Evolutionary conservation across 257 asterid genomes (phyloP).

Genomic region (Solanum corneliomulleri): DNA sequence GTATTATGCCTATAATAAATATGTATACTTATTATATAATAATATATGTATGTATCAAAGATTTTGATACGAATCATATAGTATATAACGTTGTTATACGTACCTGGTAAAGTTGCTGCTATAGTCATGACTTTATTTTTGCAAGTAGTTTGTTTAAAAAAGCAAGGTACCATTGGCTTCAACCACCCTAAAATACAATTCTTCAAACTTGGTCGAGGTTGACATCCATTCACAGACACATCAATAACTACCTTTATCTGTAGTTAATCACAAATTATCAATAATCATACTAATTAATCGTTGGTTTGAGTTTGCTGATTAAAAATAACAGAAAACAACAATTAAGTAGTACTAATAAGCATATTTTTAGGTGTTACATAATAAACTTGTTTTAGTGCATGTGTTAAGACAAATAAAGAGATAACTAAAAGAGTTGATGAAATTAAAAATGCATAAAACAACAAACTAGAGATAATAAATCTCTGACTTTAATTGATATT

Average conservation of each 20-base stretch:
- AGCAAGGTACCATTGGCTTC: slow-evolving; percentile 5
- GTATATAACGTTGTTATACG: too few relatives aligned
- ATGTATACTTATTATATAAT: too few relatives aligned
- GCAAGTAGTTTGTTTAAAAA: neutral
- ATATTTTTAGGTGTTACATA: too few relatives aligned
- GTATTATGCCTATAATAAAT: too few relatives aligned
- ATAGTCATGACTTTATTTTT: neutral
- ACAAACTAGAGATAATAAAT: neutral
- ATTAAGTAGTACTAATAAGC: too few relatives aligned
- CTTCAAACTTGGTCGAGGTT: slow-evolving; percentile 30
- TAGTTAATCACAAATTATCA: neutral
- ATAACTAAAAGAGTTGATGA: neutral
- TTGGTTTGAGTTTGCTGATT: neutral
- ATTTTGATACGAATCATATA: too few relatives aligned
- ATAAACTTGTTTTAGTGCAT: too few relatives aligned
- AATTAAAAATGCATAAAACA: neutral
- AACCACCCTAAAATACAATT: slow-evolving; percentile 21
- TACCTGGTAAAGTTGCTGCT: neutral
- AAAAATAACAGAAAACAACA: too few relatives aligned
- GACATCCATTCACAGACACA: slow-evolving; percentile 21
- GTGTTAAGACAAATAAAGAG: neutral
- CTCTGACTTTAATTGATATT: neutral
- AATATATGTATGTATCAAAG: neutral
- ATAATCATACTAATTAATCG: neutral
- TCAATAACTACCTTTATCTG: slow-evolving; percentile 52